Evolutionary conservation across 179 eudicot species (phyloP).

Genomic region (Camellia oleifera): DNA sequence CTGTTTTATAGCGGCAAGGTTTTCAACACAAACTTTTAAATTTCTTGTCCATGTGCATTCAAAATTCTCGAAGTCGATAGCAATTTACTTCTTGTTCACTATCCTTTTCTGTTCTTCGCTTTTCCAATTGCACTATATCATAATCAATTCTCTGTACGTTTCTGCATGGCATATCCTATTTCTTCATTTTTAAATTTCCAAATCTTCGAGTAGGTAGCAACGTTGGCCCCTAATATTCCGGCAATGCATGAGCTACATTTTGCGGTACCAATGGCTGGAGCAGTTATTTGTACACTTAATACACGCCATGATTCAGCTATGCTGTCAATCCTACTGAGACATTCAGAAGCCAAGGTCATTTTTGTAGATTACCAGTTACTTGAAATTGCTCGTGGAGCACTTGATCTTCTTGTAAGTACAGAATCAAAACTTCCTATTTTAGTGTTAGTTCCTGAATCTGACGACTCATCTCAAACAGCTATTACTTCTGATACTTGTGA

Average conservation of each 20-base stretch:
- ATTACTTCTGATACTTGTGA: conserved; percentile 20
- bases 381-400: conserved; percentile 37
- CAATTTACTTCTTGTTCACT: not conserved
- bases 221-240: conserved; percentile 58
- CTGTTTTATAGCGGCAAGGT: not conserved
- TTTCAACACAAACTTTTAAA: not conserved
- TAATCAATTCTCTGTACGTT: not conserved
- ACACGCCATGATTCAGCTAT: conserved; percentile 53
- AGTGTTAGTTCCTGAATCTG: conserved; percentile 33
- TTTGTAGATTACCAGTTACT: conserved; percentile 50
- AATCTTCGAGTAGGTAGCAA: conserved; percentile 45
- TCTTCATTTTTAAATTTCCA: not conserved
- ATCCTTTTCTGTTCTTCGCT: not conserved
- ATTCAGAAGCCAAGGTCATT: conserved; percentile 51
- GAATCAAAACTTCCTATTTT: conserved; percentile 36
- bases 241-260: conserved; percentile 67
- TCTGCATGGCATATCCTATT: not conserved
- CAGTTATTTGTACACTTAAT: conserved; percentile 47
- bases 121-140: not conserved
- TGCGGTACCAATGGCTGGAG: conserved; percentile 69
- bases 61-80: not conserved
- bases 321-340: conserved; percentile 39
- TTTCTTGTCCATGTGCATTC: not conserved
- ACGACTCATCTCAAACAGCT: not conserved
- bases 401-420: conserved; percentile 26